Evolutionary conservation across 1,139 yeast species (phyloP).

Genomic region (Scheffersomyces lignicola): DNA sequence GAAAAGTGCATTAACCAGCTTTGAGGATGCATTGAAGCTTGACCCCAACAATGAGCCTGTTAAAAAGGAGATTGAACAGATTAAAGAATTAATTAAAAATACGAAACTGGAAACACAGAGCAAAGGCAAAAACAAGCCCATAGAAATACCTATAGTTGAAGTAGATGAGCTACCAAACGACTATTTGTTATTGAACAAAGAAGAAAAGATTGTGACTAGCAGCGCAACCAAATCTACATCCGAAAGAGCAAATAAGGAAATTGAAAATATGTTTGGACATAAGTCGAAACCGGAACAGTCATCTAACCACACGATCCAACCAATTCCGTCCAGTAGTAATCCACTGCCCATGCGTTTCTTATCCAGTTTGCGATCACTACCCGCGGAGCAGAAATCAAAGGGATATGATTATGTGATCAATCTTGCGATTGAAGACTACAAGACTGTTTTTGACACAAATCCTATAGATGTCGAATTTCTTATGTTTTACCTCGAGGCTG

Average conservation of each 20-base stretch:
- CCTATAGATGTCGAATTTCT: conserved; percentile 63
- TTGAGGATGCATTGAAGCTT: conserved; percentile 40
- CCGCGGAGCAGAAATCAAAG: conserved; percentile 24
- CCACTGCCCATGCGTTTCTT: conserved; percentile 30
- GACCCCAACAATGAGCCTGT: conserved; percentile 48
- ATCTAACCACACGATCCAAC: not conserved
- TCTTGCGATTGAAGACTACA: conserved; percentile 27
- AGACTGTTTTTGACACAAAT: conserved; percentile 37
- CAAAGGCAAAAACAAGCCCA: conserved; percentile 9
- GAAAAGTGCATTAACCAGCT: conserved; percentile 33
- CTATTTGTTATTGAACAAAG: conserved; percentile 7
- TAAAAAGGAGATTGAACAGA: conserved; percentile 21
- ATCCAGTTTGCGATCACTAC: conserved; percentile 25
- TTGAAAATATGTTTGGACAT: conserved; percentile 13
- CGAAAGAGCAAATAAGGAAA: conserved; percentile 13
- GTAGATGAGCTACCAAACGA: conserved; percentile 47
- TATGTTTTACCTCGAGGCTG: conserved; percentile 52
- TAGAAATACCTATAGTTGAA: conserved; percentile 37
- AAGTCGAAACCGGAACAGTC: not conserved
- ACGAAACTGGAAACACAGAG: too few relatives aligned
- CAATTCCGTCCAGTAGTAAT: not conserved
- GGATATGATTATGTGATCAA: conserved; percentile 44
- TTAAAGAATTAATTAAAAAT: conserved; percentile 11
- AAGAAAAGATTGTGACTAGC: conserved; percentile 1
- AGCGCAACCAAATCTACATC: conserved; percentile 2